Conservation (phyloP, 176 grass and related monocot genomes). For the Aegilops longissima region DNA sequence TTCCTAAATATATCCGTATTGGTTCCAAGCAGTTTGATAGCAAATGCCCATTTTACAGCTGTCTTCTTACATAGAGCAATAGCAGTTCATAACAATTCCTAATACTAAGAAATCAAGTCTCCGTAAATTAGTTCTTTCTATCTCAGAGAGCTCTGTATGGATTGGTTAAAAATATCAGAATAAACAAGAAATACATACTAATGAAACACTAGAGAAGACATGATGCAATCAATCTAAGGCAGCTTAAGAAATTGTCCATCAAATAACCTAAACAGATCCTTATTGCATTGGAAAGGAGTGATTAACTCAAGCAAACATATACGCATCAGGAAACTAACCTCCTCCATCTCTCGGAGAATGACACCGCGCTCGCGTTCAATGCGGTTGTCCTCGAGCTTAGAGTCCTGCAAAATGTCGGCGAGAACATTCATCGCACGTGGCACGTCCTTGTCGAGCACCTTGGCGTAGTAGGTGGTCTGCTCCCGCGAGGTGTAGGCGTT, state of each 20-base stretch:
- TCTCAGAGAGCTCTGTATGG: background rate
- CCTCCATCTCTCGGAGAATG: slow-evolving; percentile 94
- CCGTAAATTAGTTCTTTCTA: background rate
- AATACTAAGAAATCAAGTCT: background rate
- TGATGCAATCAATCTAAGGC: background rate
- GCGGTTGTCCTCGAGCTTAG: slow-evolving; percentile 56
- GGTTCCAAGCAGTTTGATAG: background rate
- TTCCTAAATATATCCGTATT: background rate
- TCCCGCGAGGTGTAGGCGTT: slow-evolving; percentile 97
- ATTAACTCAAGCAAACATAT: background rate
- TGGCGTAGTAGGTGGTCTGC: slow-evolving; percentile 93
- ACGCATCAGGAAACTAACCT: slow-evolving; percentile 57
- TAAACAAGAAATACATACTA: background rate
- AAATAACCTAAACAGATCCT: background rate
- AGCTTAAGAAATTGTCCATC: background rate
- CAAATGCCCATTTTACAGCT: background rate
- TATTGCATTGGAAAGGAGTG: background rate
- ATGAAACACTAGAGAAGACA: background rate
- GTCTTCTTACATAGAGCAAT: too few relatives aligned
- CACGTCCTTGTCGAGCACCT: slow-evolving; percentile 90
- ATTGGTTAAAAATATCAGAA: background rate
- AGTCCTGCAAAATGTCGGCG: slow-evolving; percentile 84
- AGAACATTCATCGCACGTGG: slow-evolving; percentile 70
- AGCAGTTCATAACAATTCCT: background rate
- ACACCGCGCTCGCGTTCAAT: slow-evolving; percentile 80